Evolutionary conservation across 2,329 filamentous ascomycete species (phyloP), one percentile per base, ranked within the genome.

Genomic region (Penicillium digitatum): DNA sequence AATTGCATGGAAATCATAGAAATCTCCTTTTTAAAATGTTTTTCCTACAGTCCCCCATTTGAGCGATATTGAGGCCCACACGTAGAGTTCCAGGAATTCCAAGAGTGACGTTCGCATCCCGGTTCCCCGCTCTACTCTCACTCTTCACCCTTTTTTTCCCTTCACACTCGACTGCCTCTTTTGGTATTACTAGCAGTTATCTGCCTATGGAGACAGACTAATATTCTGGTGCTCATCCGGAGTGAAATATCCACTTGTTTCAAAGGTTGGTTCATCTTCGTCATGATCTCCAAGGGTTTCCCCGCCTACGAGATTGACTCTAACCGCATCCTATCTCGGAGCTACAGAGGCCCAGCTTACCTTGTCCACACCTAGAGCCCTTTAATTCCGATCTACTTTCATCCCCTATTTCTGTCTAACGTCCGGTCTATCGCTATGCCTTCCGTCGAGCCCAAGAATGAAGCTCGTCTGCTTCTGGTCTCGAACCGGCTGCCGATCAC

Each of bases 401-500:
- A 12, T 38, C 48, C 48, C 39, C 34, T 11, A 4, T 27, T 22
- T 52, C 22, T 11, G 10, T 31, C 51, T 45, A n/a, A 22, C 29
- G 7, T 31, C 27, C 31, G 14, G 34, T 45, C 37, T 56, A 29
- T 56, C 54, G 54, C 39, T n/a, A 76, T 76, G 74, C 67, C 72
- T 50, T 65, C 68, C 24, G 56, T 68, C 46, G 71, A 65, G 52
- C 58, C 66, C 48, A 55, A 62, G 48, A 73, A 69, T 48, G 73
- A 74, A 57, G 69, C 74, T 20, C 71, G 84, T 46, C 81, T 96
- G 50, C 83, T 96, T 48, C 86, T 97, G 45, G 87, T 96, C 65
- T 96, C 93, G 34, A 99, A 99, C 73, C 89, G 94, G 52, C 82
- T 97, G 39, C 93, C 94, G 55, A 95, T 97, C 73, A 97, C 93